Evolutionary conservation across 345 rosid species (phyloP).

Genomic region (Hibiscus mutabilis): DNA sequence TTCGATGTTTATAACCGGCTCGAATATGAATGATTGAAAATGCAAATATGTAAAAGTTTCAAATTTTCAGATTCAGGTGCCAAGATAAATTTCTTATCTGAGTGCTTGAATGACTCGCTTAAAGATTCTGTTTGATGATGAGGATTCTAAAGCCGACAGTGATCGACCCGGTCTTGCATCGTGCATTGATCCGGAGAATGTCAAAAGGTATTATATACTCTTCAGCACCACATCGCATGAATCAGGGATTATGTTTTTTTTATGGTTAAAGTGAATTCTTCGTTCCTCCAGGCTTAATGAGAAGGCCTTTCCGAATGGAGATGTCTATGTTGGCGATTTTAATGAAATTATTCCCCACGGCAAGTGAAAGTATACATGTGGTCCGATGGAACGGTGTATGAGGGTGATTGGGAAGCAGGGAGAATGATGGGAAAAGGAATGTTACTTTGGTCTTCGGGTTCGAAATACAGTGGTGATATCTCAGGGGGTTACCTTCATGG

Average conservation of each 20-base stretch:
- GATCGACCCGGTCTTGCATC: not conserved
- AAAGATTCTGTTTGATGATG: slow-evolving; percentile 7
- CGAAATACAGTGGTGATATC: slow-evolving; percentile 76
- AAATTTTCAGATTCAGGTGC: not conserved
- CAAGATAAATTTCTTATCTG: not conserved
- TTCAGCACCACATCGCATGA: not conserved
- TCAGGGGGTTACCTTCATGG: slow-evolving; percentile 92
- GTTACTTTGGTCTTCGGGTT: slow-evolving; percentile 67
- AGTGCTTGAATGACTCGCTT: slow-evolving; percentile 9
- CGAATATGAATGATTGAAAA: not conserved
- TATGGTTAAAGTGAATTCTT: not conserved
- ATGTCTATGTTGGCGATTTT: slow-evolving; percentile 53
- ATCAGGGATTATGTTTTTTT: not conserved
- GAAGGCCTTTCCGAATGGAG: slow-evolving; percentile 56
- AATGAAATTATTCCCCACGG: slow-evolving; percentile 64
- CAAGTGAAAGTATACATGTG: slow-evolving; percentile 80
- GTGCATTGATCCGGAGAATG: not conserved
- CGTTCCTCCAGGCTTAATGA: slow-evolving; percentile 35
- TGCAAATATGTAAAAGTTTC: not conserved
- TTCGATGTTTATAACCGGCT: not conserved
- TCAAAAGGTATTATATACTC: slow-evolving; percentile 9
- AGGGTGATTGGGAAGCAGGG: slow-evolving; percentile 88
- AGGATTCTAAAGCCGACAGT: not conserved
- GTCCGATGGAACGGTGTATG: slow-evolving; percentile 61
- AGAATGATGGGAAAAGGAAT: slow-evolving; percentile 77